Conservation (phyloP, 352 stramenopile genomes). For the Globisporangium heterothallicum region DNA sequence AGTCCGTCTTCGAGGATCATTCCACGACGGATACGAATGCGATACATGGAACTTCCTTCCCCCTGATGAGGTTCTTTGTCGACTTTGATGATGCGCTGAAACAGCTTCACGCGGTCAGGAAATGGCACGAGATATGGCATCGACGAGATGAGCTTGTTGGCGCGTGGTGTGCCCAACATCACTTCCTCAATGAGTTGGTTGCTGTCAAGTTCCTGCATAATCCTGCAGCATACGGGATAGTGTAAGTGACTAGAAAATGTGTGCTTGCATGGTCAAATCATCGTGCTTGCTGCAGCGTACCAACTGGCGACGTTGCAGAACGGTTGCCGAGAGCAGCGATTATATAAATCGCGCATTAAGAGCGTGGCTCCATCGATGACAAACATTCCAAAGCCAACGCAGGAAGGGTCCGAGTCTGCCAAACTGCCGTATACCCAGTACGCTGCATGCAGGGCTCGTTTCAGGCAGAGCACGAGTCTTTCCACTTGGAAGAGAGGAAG, state of each 20-base stretch:
- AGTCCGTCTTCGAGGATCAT: conserved; percentile 88
- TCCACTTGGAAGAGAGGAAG: conserved; percentile 66
- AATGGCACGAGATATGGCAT: conserved; percentile 78
- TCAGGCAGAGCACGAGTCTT: conserved; percentile 49
- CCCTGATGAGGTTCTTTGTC: conserved; percentile 56
- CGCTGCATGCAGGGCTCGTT: conserved; percentile 45
- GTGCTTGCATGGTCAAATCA: too few relatives aligned
- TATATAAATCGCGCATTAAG: conserved; percentile 61
- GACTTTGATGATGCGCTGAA: conserved; percentile 47
- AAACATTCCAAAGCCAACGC: conserved; percentile 42
- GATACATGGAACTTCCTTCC: conserved; percentile 33
- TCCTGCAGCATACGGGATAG: conserved; percentile 26
- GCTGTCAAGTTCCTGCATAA: conserved; percentile 48
- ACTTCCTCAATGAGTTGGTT: conserved; percentile 55
- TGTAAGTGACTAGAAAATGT: not conserved
- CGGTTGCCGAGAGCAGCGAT: conserved; percentile 55
- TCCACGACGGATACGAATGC: conserved; percentile 57
- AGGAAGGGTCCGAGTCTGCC: conserved; percentile 13
- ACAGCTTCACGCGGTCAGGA: conserved; percentile 62
- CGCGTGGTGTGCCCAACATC: conserved; percentile 39
- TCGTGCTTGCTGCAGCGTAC: too few relatives aligned
- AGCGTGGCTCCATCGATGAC: conserved; percentile 50
- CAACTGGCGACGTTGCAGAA: conserved; percentile 76
- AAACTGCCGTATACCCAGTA: conserved; percentile 43
- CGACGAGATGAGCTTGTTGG: conserved; percentile 55